These are phyloP conservation scores for Wickerhamia fluorescens DNA, from an alignment of 805 yeast species.

Conservation along the genomic window DNA sequence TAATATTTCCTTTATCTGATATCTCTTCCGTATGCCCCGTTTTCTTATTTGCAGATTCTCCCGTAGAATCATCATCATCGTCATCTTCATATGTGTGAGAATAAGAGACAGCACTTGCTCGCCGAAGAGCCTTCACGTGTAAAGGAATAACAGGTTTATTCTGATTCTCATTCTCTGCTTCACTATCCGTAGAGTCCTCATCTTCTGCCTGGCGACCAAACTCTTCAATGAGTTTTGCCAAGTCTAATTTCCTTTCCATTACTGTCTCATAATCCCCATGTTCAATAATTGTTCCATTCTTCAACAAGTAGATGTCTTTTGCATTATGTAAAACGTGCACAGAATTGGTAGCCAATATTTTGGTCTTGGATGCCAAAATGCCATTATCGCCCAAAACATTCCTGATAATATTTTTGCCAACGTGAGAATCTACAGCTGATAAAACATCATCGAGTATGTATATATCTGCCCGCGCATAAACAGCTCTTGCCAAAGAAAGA, in stretches of 20 bases:
- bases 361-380: slow-evolving; percentile 26
- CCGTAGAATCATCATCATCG: slow-evolving; percentile 6
- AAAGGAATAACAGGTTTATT: not conserved
- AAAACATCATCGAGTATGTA: slow-evolving; percentile 35
- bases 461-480: slow-evolving; percentile 33
- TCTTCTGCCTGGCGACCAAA: slow-evolving; percentile 9
- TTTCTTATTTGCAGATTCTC: slow-evolving; percentile 7
- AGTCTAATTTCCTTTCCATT: slow-evolving; percentile 13
- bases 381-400: slow-evolving; percentile 27
- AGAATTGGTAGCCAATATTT: slow-evolving; percentile 33
- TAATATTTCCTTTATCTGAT: slow-evolving; percentile 55
- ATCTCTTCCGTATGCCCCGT: slow-evolving; percentile 19
- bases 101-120: slow-evolving; percentile 17
- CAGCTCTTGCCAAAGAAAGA: slow-evolving; percentile 35
- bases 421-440: slow-evolving; percentile 39
- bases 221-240: slow-evolving; percentile 16
- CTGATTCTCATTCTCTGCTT: slow-evolving; percentile 1
- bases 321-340: slow-evolving; percentile 31
- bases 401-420: slow-evolving; percentile 27
- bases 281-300: slow-evolving; percentile 24
- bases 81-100: slow-evolving; percentile 17
- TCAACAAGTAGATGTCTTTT: slow-evolving; percentile 24
- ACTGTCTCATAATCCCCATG: slow-evolving; percentile 16
- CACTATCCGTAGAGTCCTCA: not conserved
- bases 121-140: slow-evolving; percentile 6